phyloP scores from a whole-genome alignment of 2,329 filamentous ascomycete genomes.

The Aulographum hederae region DNA sequence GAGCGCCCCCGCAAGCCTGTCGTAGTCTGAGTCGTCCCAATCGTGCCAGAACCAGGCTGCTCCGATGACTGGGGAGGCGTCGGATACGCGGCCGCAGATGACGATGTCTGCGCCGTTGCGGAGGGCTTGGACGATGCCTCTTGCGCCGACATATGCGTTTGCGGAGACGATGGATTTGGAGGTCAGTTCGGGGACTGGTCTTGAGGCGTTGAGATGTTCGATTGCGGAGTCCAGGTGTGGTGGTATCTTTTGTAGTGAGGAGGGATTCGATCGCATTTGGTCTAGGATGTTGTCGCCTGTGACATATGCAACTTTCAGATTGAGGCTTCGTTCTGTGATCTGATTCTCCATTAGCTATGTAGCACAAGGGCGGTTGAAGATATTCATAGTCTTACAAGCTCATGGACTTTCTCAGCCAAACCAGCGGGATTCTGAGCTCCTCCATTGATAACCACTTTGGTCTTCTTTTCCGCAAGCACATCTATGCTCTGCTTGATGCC shows the following conservation, averaged over 20 bases:
- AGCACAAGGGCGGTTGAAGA: constrained; percentile 1
- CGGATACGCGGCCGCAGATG: constrained; percentile 15
- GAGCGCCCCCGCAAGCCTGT: constrained; percentile 31
- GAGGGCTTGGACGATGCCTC: constrained; percentile 14
- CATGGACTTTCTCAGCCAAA: constrained; percentile 26
- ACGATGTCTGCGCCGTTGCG: constrained; percentile 16
- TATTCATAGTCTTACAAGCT: constrained; percentile 14
- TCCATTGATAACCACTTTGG: constrained; percentile 38
- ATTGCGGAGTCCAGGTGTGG: constrained; percentile 22
- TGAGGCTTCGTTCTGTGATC: constrained; percentile 15
- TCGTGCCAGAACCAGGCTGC: constrained; percentile 28
- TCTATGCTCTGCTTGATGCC: constrained; percentile 27
- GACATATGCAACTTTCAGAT: constrained; percentile 26
- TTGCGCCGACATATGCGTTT: constrained; percentile 34
- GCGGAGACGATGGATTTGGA: constrained; percentile 24
- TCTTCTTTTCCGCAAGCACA: constrained; percentile 26
- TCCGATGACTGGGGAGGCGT: constrained; percentile 14
- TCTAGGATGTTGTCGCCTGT: constrained; percentile 26
- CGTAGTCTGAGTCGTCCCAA: constrained; percentile 30
- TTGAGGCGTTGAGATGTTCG: constrained; percentile 15
- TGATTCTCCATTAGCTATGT: constrained; percentile 7
- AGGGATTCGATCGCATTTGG: constrained; percentile 12
- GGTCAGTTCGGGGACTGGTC: constrained; percentile 18
- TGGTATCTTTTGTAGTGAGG: constrained; percentile 10
- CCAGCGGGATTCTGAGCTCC: constrained; percentile 36